Conservation (phyloP, 2,329 filamentous ascomycete species). For the Cytospora schulzeri region DNA sequence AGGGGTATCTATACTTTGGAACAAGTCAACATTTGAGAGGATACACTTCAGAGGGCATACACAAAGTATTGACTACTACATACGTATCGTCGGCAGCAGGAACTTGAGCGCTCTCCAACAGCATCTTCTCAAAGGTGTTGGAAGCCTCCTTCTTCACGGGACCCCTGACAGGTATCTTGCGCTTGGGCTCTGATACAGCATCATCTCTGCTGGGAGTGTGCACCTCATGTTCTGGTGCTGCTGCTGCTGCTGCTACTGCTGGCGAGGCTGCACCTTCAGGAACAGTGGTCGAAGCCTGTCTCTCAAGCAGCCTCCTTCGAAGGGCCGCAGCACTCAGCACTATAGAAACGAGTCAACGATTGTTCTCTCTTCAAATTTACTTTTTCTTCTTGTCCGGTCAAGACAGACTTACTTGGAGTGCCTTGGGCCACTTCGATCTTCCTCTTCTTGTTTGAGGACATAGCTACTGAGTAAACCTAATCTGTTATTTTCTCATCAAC, state of each 20-base stretch:
- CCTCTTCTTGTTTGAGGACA: constrained; percentile 39
- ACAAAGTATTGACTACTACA: not conserved
- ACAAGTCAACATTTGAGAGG: constrained; percentile 5
- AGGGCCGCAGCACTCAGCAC: constrained; percentile 50
- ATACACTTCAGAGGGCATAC: too few species aligned
- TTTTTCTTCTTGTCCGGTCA: not conserved
- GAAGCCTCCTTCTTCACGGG: not conserved
- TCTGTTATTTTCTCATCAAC: not conserved
- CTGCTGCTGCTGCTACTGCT: not conserved
- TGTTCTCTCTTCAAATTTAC: constrained; percentile 20
- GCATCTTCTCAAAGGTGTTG: constrained; percentile 16
- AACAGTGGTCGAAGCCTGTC: constrained; percentile 20
- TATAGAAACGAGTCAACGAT: constrained; percentile 26
- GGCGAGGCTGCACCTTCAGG: constrained; percentile 10
- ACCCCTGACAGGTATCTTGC: not conserved
- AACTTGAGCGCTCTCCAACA: constrained; percentile 21
- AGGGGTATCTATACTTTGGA: constrained; percentile 26
- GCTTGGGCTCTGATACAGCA: not conserved
- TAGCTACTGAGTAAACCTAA: constrained; percentile 17
- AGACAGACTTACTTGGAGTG: constrained; percentile 38
- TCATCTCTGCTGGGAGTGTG: not conserved
- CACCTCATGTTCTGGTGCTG: constrained; percentile 4
- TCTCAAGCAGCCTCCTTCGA: constrained; percentile 42
- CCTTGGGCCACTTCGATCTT: constrained; percentile 43
- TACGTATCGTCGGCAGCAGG: constrained; percentile 18